Percentiles rank a stretch among this genome's conserved stretches.
phyloP scores from a whole-genome alignment of 2,329 filamentous ascomycete genomes.

The Knufia fluminis region DNA sequence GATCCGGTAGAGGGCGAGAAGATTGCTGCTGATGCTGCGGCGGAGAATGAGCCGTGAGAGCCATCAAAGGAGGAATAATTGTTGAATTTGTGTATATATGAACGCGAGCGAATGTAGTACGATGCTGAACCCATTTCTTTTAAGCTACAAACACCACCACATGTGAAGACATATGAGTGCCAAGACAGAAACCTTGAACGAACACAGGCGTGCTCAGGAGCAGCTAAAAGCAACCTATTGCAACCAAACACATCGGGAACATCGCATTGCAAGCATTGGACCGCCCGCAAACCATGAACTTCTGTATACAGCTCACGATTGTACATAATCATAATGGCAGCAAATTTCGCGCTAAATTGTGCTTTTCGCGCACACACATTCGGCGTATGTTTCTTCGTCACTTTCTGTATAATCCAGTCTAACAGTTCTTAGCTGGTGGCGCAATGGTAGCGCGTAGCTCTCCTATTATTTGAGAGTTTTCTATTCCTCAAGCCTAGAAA shows the following conservation, averaged over 20 bases:
- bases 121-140: not conserved
- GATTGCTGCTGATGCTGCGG: slow-evolving; percentile 18
- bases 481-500: slow-evolving; percentile 1
- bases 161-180: not conserved
- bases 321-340: not conserved
- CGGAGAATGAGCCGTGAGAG: slow-evolving; percentile 19
- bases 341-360: slow-evolving; percentile 8
- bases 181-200: not conserved
- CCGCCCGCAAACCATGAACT: too few relatives aligned
- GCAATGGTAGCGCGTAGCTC: slow-evolving; percentile 26
- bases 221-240: too few relatives aligned
- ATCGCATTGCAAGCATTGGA: too few relatives aligned
- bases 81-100: not conserved
- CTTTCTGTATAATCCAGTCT: too few relatives aligned
- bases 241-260: too few relatives aligned
- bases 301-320: too few relatives aligned
- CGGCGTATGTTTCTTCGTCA: too few relatives aligned
- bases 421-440: slow-evolving; percentile 18
- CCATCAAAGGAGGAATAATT: too few relatives aligned
- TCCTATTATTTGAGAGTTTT: slow-evolving; percentile 18
- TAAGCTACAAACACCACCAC: not conserved
- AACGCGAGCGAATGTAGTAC: not conserved
- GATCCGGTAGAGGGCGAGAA: slow-evolving; percentile 19
- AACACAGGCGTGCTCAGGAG: too few relatives aligned
- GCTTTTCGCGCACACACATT: slow-evolving; percentile 14